These are phyloP conservation scores for Clarireedia hainanense DNA, from an alignment of 2,329 filamentous ascomycete species.

Conservation along the genomic window DNA sequence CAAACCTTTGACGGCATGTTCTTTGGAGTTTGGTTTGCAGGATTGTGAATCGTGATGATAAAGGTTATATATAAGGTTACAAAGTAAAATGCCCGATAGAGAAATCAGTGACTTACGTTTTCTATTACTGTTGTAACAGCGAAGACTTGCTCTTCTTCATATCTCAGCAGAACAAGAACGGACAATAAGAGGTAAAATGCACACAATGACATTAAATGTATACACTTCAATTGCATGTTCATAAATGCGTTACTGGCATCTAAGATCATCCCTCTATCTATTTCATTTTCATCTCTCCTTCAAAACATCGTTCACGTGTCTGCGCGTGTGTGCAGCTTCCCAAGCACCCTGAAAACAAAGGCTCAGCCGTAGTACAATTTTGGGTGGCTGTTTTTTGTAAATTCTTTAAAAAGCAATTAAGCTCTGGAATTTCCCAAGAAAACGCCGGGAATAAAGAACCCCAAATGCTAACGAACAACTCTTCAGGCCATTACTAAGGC, in stretches of 20 bases:
- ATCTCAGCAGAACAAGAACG: too few species aligned
- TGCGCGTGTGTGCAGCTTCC: not conserved
- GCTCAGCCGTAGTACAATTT: conserved; percentile 13
- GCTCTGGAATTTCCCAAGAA: not conserved
- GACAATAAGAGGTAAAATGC: not conserved
- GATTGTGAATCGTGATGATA: too few species aligned
- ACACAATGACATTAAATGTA: not conserved
- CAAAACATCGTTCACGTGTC: not conserved
- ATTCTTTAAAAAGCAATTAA: too few species aligned
- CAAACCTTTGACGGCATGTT: too few species aligned
- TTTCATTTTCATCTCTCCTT: not conserved
- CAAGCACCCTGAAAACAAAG: conserved; percentile 2
- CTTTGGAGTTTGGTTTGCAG: too few species aligned
- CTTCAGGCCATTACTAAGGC: conserved; percentile 1
- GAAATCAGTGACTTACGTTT: too few species aligned
- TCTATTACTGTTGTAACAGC: too few species aligned
- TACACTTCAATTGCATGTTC: conserved; percentile 9
- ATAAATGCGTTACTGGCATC: conserved; percentile 11
- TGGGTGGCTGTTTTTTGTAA: conserved; percentile 5
- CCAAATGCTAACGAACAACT: conserved; percentile 13
- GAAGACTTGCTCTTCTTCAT: too few species aligned
- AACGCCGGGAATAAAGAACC: conserved; percentile 5
- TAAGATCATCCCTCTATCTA: conserved; percentile 4
- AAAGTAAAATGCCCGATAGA: too few species aligned
- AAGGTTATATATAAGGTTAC: too few species aligned